phyloP scores from a whole-genome alignment of 192 early-diverging fungal species.

The Coemansia sp. region DNA sequence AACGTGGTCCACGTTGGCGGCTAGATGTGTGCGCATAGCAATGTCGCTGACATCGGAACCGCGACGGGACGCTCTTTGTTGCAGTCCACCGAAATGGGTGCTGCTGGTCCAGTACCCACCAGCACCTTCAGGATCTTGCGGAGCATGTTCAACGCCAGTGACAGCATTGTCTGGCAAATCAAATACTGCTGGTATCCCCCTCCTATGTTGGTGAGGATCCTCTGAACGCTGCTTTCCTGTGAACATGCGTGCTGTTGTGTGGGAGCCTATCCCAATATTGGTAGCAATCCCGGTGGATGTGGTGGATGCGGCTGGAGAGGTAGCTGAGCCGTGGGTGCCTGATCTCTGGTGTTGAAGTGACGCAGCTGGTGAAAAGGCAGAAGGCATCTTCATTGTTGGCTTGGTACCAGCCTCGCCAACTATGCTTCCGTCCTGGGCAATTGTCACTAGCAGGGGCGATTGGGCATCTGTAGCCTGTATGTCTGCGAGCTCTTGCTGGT shows the following conservation, averaged over 20 bases:
- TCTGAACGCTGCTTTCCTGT: conserved; percentile 13
- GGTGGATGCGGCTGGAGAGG: not conserved
- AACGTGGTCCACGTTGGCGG: not conserved
- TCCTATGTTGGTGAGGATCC: not conserved
- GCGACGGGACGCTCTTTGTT: not conserved
- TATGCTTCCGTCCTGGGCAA: conserved; percentile 42
- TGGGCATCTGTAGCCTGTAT: conserved; percentile 11
- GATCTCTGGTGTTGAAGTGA: not conserved
- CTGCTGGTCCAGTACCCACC: not conserved
- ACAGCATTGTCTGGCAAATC: not conserved
- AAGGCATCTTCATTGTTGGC: not conserved
- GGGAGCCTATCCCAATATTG: conserved; percentile 26
- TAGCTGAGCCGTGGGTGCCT: not conserved
- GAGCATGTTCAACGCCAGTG: not conserved
- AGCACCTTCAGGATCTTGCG: not conserved
- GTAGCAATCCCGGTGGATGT: conserved; percentile 2
- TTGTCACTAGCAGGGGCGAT: conserved; percentile 39
- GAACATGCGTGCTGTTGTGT: conserved; percentile 26
- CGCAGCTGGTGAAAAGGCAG: not conserved
- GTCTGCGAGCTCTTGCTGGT: conserved; percentile 2
- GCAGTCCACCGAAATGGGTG: not conserved
- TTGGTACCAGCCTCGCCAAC: conserved; percentile 13
- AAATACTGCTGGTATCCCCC: not conserved
- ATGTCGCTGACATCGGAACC: conserved; percentile 44
- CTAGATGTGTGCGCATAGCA: conserved; percentile 45